A percentile compares a stretch with the other conserved stretches of the same genome.
Evolutionary conservation across 1,139 yeast species (phyloP).

Genomic region (Protomyces lactucae-debilis): DNA sequence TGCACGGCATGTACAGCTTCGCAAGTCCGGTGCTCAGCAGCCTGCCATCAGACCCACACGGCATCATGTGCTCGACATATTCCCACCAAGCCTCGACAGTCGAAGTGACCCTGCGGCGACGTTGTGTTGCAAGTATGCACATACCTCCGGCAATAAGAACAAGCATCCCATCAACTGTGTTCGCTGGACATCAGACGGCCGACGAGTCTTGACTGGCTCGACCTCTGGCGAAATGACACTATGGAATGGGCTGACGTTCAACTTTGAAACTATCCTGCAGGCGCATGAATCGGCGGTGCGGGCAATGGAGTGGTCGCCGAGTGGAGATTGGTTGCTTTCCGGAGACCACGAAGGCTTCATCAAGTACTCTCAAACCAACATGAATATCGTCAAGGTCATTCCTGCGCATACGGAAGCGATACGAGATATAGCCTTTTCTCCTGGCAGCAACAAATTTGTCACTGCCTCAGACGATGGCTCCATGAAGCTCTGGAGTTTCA

Average conservation of each 20-base stretch:
- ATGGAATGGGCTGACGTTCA: constrained; percentile 95
- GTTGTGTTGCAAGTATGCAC: constrained; percentile 76
- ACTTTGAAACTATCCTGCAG: constrained; percentile 92
- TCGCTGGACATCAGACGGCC: constrained; percentile 94
- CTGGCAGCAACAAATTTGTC: constrained; percentile 82
- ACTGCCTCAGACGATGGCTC: constrained; percentile 73
- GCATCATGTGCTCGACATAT: constrained; percentile 58
- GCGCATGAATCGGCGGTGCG: constrained; percentile 92
- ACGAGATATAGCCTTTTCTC: constrained; percentile 77
- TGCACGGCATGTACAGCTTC: constrained; percentile 57
- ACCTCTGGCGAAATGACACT: constrained; percentile 93
- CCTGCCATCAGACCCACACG: constrained; percentile 65
- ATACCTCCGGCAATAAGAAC: constrained; percentile 83
- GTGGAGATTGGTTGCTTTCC: constrained; percentile 88
- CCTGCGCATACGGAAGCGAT: constrained; percentile 71
- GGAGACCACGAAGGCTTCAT: constrained; percentile 90
- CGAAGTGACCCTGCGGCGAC: constrained; percentile 52
- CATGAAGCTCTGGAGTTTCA: constrained; percentile 89
- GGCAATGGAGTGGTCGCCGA: constrained; percentile 74
- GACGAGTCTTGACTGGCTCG: constrained; percentile 82
- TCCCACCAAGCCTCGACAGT: constrained; percentile 59
- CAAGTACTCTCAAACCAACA: constrained; percentile 97
- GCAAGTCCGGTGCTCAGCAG: constrained; percentile 42
- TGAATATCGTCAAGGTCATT: constrained; percentile 86
- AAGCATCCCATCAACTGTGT: constrained; percentile 87